Percentiles rank a stretch among this genome's conserved stretches.
These are phyloP conservation scores for Pezicula radicicola DNA, from an alignment of 2,329 filamentous ascomycete species.

Conservation along the genomic window DNA sequence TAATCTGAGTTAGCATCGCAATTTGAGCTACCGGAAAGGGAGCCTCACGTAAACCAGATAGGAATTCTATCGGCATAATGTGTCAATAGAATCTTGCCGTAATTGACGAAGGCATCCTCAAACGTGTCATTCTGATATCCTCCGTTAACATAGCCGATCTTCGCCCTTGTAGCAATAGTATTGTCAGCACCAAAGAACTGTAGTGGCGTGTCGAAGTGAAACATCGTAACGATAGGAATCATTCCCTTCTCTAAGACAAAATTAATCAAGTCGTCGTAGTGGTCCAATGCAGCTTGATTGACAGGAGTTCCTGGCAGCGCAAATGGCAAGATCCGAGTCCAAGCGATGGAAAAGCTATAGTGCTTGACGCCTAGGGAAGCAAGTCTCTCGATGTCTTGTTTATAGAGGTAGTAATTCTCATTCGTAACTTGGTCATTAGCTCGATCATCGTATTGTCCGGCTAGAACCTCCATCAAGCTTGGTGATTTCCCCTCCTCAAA, in stretches of 20 bases:
- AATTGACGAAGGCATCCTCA: slow-evolving; percentile 47
- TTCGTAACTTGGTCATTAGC: slow-evolving; percentile 34
- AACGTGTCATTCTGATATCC: slow-evolving; percentile 43
- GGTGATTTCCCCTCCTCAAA: slow-evolving; percentile 36
- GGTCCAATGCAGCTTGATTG: slow-evolving; percentile 45
- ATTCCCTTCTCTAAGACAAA: slow-evolving; percentile 46
- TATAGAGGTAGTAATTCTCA: slow-evolving; percentile 52
- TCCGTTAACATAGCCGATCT: slow-evolving; percentile 34
- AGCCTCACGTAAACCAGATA: slow-evolving; percentile 41
- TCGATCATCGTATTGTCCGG: slow-evolving; percentile 20
- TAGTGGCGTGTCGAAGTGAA: slow-evolving; percentile 46
- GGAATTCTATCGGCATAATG: slow-evolving; percentile 48
- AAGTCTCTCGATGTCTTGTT: slow-evolving; percentile 50
- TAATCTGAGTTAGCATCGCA: too few relatives aligned
- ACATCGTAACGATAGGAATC: slow-evolving; percentile 42
- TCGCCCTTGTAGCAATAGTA: slow-evolving; percentile 7
- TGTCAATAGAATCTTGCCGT: slow-evolving; percentile 46
- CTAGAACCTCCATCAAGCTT: slow-evolving; percentile 33
- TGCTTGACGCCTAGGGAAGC: slow-evolving; percentile 48
- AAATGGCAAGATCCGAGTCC: slow-evolving; percentile 50
- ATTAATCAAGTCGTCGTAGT: slow-evolving; percentile 51
- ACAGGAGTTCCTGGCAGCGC: slow-evolving; percentile 44
- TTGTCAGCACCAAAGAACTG: slow-evolving; percentile 36
- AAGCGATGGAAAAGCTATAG: slow-evolving; percentile 49
- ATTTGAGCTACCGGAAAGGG: too few relatives aligned